Base-by-base conservation (phyloP, 2,329 filamentous ascomycete genomes). In the Claviceps citrina region DNA sequence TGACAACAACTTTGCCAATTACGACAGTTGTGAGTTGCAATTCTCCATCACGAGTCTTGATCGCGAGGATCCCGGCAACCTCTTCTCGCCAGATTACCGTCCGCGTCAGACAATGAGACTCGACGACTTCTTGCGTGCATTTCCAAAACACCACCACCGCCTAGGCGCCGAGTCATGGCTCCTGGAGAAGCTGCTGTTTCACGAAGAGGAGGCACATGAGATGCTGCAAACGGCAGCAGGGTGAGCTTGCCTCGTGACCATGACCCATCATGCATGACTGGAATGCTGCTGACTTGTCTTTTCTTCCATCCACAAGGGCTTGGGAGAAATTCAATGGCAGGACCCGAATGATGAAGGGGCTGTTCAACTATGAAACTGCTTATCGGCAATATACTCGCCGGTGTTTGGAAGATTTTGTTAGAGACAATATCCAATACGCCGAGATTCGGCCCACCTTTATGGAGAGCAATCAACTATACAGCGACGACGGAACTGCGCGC, bases 361-460 rank as follows among this genome's bases (percentile, higher is more conserved):
- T 84, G 0, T 70, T 82, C 49, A 79, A 78, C 52, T 82, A 82
- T 48, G 68, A 75, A 51, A 65, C 62, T 3, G 75, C 76, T 3
- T 82, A 76, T 51, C 61, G 63, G 35, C 62, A 59, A 53, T 84
- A 84, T 48, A 79, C 77, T 2, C 59, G 63, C 8, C 54, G 61
- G 3, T 74, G 73, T 16, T 70, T 82, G 9, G 61, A 76, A 42
- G 70, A 75, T 44, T 76, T 83, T 54, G 68, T 75, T 18, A 51
- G 62, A 5, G 77, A 83, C 51, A 73, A 73, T 32, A 76, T 84
- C 46, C 78, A 79, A 57, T 83, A 82, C 49, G 78, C 77, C 22
- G 79, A 84, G 56, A 71, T 83, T 31, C 68, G 79, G 22, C 78
- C 77, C 3, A 83, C 81, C 58, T 74, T 83, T 32, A 72, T 82